Percentiles rank a stretch among this genome's conserved stretches.
Conservation (phyloP, 441 rosid species). For the Rhodomyrtus psidioides region DNA sequence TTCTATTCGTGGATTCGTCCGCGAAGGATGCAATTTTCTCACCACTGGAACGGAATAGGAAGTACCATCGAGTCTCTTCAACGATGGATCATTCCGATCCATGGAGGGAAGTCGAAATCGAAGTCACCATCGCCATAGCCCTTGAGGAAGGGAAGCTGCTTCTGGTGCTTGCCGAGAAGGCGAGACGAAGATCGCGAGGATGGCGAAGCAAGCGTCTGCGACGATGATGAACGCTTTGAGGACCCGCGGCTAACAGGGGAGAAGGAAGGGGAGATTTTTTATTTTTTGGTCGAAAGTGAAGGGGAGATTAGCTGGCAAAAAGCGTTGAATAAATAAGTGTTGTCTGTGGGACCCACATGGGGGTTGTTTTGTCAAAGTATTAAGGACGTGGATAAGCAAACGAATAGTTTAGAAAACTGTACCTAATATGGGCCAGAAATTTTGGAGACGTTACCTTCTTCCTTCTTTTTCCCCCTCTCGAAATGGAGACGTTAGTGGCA, state of each 20-base stretch:
- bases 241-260: no score
- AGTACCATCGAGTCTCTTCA: constrained; percentile 10
- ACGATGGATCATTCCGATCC: constrained; percentile 18
- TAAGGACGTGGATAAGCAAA: no score
- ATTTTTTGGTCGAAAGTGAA: neutral
- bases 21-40: neutral
- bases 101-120: constrained; percentile 3
- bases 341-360: no score
- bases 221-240: no score
- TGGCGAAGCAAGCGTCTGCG: constrained; percentile 14
- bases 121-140: constrained; percentile 29
- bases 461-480: no score
- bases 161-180: constrained; percentile 52
- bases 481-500: no score
- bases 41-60: neutral
- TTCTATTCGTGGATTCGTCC: neutral
- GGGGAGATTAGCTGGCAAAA: no score
- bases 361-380: no score
- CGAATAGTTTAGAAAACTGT: no score
- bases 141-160: constrained; percentile 35
- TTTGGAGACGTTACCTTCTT: no score
- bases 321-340: no score
- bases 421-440: neutral
- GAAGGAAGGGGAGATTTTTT: no score
- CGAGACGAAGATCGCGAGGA: constrained; percentile 27